Conservation (phyloP, 2,329 filamentous ascomycete genomes). For the Chalaropsis thielavioides region DNA sequence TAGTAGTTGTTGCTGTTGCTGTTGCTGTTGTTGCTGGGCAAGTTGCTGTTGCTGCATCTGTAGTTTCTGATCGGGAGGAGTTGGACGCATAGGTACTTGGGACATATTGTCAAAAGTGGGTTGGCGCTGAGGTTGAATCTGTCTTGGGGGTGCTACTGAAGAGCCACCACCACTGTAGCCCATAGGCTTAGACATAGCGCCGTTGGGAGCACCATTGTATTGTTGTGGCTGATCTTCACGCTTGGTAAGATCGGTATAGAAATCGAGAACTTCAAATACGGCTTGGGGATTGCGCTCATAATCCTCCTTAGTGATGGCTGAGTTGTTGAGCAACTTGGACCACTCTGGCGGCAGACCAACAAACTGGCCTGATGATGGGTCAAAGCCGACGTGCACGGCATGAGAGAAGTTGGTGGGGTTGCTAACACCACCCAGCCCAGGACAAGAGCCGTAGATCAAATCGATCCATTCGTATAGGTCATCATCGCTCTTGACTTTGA, state of each 20-base stretch:
- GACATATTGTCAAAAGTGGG: constrained; percentile 23
- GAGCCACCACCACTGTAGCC: constrained; percentile 42
- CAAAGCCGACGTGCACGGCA: constrained; percentile 92
- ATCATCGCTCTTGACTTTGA: constrained; percentile 88
- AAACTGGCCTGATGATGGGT: constrained; percentile 87
- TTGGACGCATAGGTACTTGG: constrained; percentile 11
- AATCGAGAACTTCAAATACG: constrained; percentile 66
- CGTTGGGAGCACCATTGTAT: constrained; percentile 40
- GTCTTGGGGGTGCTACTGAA: constrained; percentile 54
- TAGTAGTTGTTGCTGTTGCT: constrained; percentile 15
- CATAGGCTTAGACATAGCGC: constrained; percentile 54
- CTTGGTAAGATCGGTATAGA: constrained; percentile 74
- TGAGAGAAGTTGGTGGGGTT: constrained; percentile 98
- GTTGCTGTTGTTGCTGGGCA: constrained; percentile 14
- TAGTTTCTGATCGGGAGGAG: constrained; percentile 12
- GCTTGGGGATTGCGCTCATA: constrained; percentile 93
- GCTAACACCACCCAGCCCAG: constrained; percentile 94
- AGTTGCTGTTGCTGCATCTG: constrained; percentile 10
- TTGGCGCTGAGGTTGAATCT: constrained; percentile 31
- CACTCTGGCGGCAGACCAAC: constrained; percentile 89
- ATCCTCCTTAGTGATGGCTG: constrained; percentile 95
- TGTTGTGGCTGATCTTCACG: constrained; percentile 54
- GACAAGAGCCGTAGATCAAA: constrained; percentile 90
- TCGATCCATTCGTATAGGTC: constrained; percentile 99
- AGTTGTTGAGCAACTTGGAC: constrained; percentile 91